Evolutionary conservation across 345 rosid species (phyloP), one percentile per base, ranked within the genome.

Genomic region (Pistacia atlantica): DNA sequence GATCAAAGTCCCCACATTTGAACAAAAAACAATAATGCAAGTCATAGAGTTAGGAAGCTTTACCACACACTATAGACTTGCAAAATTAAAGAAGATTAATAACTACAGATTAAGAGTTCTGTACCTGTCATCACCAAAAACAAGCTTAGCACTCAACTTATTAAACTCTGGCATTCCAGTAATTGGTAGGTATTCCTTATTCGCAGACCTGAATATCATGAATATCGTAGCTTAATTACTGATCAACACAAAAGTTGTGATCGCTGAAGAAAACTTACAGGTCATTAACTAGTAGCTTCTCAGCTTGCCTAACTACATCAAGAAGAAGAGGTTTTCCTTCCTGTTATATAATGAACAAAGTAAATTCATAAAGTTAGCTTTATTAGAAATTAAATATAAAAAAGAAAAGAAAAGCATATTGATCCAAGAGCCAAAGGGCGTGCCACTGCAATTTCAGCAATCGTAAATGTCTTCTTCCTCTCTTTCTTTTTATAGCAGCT

Each of bases 161-260:
- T 91, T 93, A 81, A 90, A 93, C 55, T 90, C 93, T 67, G 80
- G 87, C 84, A 89, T 77, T 74, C 98, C 98, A 74, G 86, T 83
- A 75, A 93, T 93, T 8, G 97, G 95, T 79, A 90, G 89, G 84
- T 93, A 89, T 78, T 93, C 98, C 88, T 91, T 93, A 28, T 87
- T 75, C 5, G 93, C 81, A 3, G 91, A 79, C 84, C 98, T 91
- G 77, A 71, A 79, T 8, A 78, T 16, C 31, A 25, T 38, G 57
- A 7, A 81, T 8, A 76, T 51, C 58, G 60, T 51, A 74, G 11
- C 48, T 46, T 45, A n/a, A 48, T 69, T 18, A 73, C 84, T 28
- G 8, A 12, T 28, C n/a, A 57, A 42, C 38, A 22, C 63, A 38
- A 0, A 68, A 48, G 18, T 59, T 14, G 54, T 25, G 42, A 79